Percentiles rank a stretch among this genome's conserved stretches.
These are phyloP conservation scores for Clathrospora elynae DNA, from an alignment of 2,329 filamentous ascomycete genomes.

Conservation along the genomic window DNA sequence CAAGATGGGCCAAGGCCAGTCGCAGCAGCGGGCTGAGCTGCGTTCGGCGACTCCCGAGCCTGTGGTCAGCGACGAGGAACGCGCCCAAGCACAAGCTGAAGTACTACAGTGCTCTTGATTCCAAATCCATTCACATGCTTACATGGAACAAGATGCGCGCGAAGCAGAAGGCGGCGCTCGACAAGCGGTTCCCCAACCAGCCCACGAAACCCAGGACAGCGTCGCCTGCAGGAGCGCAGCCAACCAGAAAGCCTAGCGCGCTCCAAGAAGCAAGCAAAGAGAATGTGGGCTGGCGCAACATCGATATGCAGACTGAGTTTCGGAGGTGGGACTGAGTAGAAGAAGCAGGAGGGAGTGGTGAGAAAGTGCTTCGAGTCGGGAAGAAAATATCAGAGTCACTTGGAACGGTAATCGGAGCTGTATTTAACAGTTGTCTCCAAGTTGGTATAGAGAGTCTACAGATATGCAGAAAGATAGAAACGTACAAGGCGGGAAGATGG, in stretches of 20 bases:
- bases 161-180: constrained; percentile 36
- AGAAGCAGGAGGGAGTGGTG: too few relatives aligned
- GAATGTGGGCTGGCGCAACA: constrained; percentile 39
- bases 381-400: too few relatives aligned
- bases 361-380: too few relatives aligned
- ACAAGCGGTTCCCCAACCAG: constrained; percentile 32
- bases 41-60: constrained; percentile 25
- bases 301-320: constrained; percentile 35
- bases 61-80: constrained; percentile 30
- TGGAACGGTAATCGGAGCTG: too few relatives aligned
- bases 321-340: constrained; percentile 37
- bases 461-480: too few relatives aligned
- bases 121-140: background rate
- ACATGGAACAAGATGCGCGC: constrained; percentile 34
- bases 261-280: constrained; percentile 39
- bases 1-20: constrained; percentile 37
- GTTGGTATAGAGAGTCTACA: too few relatives aligned
- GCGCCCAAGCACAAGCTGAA: constrained; percentile 30
- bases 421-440: too few relatives aligned
- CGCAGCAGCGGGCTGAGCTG: constrained; percentile 15
- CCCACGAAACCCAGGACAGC: constrained; percentile 20
- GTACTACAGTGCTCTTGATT: constrained; percentile 13
- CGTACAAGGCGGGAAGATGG: too few relatives aligned
- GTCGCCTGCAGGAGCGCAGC: constrained; percentile 8
- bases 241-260: constrained; percentile 31